A percentile compares a stretch with the other conserved stretches of the same genome.
These are phyloP conservation scores for Erodium moschatum DNA, from an alignment of 441 rosid species.

Conservation along the genomic window DNA sequence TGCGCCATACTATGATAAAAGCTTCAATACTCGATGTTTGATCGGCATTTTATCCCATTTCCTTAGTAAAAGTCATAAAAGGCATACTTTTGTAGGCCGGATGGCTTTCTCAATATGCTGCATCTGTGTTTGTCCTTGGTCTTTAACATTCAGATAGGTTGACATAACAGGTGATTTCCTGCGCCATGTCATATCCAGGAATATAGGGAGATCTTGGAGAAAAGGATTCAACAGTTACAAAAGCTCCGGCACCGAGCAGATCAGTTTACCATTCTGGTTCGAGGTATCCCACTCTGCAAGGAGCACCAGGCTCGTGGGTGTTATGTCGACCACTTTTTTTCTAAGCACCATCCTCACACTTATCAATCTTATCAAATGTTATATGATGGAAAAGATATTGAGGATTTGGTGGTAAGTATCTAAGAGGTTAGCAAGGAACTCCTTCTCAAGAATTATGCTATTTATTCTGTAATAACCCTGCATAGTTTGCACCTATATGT, in stretches of 20 bases:
- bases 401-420: slow-evolving; percentile 48
- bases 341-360: slow-evolving; percentile 52
- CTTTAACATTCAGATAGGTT: slow-evolving; percentile 22
- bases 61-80: no score
- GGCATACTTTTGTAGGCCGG: no score
- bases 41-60: no score
- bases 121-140: slow-evolving; percentile 8
- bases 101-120: neutral
- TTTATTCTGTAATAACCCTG: neutral
- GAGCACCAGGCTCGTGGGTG: slow-evolving; percentile 51
- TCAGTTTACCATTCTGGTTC: slow-evolving; percentile 67
- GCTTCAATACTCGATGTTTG: no score
- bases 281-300: slow-evolving; percentile 58
- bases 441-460: neutral
- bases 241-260: slow-evolving; percentile 51
- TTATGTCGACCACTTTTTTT: slow-evolving; percentile 70
- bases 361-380: slow-evolving; percentile 63
- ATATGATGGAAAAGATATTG: slow-evolving; percentile 49
- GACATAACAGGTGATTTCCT: slow-evolving; percentile 27
- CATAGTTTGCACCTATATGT: neutral
- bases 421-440: neutral
- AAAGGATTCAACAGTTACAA: slow-evolving; percentile 50
- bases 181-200: slow-evolving; percentile 50
- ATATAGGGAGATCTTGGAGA: slow-evolving; percentile 47
- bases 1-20: no score